Evolutionary conservation across 2,329 filamentous ascomycete genomes (phyloP).

Genomic region (Diaporthe capsici): DNA sequence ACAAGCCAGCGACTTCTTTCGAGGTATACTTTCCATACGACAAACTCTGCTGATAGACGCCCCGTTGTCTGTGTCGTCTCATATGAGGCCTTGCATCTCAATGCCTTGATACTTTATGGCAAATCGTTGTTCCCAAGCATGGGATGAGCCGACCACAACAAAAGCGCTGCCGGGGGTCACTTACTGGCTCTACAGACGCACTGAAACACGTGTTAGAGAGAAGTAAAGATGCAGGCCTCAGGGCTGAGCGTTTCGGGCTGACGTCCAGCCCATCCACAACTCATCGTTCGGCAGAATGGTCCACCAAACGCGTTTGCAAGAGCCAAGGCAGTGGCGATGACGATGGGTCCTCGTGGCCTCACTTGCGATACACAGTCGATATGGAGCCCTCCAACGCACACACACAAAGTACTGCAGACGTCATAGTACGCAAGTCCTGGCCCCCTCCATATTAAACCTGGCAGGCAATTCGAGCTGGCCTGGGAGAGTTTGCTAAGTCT

Average conservation of each 20-base stretch:
- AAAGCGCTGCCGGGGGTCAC: neutral
- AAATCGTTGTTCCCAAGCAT: neutral
- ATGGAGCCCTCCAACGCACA: neutral
- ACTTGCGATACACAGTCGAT: neutral
- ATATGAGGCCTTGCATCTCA: neutral
- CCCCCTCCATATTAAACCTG: neutral
- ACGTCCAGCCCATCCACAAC: neutral
- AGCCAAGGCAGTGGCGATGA: neutral
- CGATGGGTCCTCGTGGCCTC: neutral
- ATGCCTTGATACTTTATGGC: neutral
- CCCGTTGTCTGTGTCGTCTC: neutral
- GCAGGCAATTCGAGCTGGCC: neutral
- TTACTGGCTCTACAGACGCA: neutral
- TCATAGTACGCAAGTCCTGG: neutral
- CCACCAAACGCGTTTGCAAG: neutral
- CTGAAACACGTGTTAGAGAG: constrained; percentile 27
- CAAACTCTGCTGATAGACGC: neutral
- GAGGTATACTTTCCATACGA: neutral
- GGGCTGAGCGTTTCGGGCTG: constrained; percentile 14
- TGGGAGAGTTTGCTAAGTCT: neutral
- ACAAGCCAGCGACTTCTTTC: neutral
- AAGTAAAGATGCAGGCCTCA: neutral
- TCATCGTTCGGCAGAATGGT: neutral
- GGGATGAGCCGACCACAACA: neutral
- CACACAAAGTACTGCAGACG: neutral